Conservation (phyloP, 1,139 yeast genomes). For the Protomyces inouyei region DNA sequence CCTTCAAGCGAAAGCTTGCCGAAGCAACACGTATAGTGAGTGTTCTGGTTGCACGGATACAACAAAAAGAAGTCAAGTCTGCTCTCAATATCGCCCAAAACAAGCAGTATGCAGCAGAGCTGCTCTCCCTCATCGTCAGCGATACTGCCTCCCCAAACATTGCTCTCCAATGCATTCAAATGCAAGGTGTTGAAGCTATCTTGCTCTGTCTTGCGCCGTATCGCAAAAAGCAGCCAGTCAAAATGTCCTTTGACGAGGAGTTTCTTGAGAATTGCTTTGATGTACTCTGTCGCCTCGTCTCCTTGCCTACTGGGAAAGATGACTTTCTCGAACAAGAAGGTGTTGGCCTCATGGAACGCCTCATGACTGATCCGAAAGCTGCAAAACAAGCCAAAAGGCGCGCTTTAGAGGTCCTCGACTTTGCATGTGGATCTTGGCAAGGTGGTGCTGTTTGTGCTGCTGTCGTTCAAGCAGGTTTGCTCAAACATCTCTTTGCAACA, state of each 20-base stretch:
- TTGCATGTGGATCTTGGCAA: slow-evolving; percentile 33
- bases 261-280: slow-evolving; percentile 36
- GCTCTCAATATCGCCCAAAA: slow-evolving; percentile 31
- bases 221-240: slow-evolving; percentile 32
- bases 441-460: slow-evolving; percentile 33
- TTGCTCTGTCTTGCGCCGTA: slow-evolving; percentile 33
- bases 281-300: slow-evolving; percentile 33
- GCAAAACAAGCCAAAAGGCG: slow-evolving; percentile 30
- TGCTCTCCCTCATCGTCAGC: slow-evolving; percentile 34
- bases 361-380: slow-evolving; percentile 33
- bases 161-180: slow-evolving; percentile 21
- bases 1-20: slow-evolving; percentile 25
- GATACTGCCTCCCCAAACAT: slow-evolving; percentile 19
- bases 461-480: slow-evolving; percentile 37
- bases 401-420: slow-evolving; percentile 36
- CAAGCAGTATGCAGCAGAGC: slow-evolving; percentile 36
- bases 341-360: slow-evolving; percentile 37
- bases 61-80: slow-evolving; percentile 25
- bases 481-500: slow-evolving; percentile 35
- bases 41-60: slow-evolving; percentile 33
- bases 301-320: slow-evolving; percentile 32
- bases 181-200: slow-evolving; percentile 33
- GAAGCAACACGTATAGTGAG: slow-evolving; percentile 30
- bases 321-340: slow-evolving; percentile 39
- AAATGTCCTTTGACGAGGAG: slow-evolving; percentile 36